A percentile compares a stretch with the other conserved stretches of the same genome.
These are phyloP conservation scores for Pseudogymnoascus sp. DNA, from an alignment of 2,329 filamentous ascomycete species.

Conservation along the genomic window DNA sequence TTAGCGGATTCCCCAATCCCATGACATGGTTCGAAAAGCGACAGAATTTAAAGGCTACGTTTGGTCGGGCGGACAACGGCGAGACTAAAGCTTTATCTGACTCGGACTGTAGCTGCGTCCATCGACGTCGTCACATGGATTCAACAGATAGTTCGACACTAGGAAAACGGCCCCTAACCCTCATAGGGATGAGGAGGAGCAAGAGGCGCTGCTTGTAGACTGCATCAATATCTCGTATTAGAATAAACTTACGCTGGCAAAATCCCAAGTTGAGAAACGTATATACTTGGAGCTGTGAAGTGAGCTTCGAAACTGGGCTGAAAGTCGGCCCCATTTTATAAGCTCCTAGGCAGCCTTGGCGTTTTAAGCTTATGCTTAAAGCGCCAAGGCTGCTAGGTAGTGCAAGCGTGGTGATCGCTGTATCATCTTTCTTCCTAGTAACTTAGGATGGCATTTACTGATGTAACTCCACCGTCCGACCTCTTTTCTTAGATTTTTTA, in stretches of 20 bases:
- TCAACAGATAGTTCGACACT: not conserved
- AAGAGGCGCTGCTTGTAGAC: not conserved
- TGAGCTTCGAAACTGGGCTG: not conserved
- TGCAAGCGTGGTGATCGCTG: not conserved
- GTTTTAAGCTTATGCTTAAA: not conserved
- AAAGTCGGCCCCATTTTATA: not conserved
- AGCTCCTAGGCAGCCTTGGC: not conserved
- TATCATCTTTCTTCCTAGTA: not conserved
- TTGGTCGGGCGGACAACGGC: slow-evolving; percentile 18
- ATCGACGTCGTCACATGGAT: not conserved
- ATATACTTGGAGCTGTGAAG: not conserved
- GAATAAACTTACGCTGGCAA: not conserved
- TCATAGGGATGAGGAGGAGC: not conserved
- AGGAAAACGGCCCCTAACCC: not conserved
- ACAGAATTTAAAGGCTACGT: slow-evolving; percentile 18
- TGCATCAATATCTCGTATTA: not conserved
- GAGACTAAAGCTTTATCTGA: not conserved
- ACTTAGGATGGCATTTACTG: too few species aligned
- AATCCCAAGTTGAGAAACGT: not conserved
- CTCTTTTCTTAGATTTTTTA: too few species aligned
- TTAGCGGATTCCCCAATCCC: slow-evolving; percentile 20
- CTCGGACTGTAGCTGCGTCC: not conserved
- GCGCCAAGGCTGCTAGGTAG: not conserved
- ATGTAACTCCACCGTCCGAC: too few species aligned
- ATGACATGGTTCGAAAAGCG: slow-evolving; percentile 20